Conservation (phyloP, 306 rosid genomes). For the Cyamopsis tetragonoloba region DNA sequence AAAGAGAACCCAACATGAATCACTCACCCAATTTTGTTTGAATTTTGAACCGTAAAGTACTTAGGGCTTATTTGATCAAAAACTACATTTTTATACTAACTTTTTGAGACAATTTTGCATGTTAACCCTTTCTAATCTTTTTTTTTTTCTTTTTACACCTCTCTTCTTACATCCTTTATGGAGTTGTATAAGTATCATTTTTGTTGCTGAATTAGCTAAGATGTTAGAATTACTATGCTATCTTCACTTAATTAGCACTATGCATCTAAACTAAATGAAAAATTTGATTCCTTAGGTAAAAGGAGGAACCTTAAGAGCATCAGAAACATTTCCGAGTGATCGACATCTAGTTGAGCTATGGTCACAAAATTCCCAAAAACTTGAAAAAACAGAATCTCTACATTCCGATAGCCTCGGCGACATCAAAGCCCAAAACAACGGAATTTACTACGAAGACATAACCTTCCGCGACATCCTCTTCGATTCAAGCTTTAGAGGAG, state of each 20-base stretch:
- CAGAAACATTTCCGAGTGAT: constrained; percentile 57
- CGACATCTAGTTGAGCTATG: constrained; percentile 53
- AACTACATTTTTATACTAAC: too few species aligned
- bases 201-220: neutral
- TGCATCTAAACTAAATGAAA: constrained; percentile 2
- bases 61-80: too few species aligned
- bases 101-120: too few species aligned
- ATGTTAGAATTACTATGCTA: neutral
- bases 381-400: neutral
- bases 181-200: too few species aligned
- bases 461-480: constrained; percentile 63
- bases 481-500: constrained; percentile 59
- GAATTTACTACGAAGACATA: constrained; percentile 61
- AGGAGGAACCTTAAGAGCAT: constrained; percentile 66
- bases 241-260: neutral
- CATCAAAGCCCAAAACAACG: constrained; percentile 22
- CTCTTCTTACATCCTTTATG: too few species aligned
- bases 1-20: neutral
- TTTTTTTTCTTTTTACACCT: too few species aligned
- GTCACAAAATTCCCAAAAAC: constrained; percentile 37
- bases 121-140: too few species aligned
- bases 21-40: neutral
- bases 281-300: constrained; percentile 31
- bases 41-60: neutral
- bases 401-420: neutral